phyloP scores from a whole-genome alignment of 2,329 filamentous ascomycete species.

The Bertia moriformis region DNA sequence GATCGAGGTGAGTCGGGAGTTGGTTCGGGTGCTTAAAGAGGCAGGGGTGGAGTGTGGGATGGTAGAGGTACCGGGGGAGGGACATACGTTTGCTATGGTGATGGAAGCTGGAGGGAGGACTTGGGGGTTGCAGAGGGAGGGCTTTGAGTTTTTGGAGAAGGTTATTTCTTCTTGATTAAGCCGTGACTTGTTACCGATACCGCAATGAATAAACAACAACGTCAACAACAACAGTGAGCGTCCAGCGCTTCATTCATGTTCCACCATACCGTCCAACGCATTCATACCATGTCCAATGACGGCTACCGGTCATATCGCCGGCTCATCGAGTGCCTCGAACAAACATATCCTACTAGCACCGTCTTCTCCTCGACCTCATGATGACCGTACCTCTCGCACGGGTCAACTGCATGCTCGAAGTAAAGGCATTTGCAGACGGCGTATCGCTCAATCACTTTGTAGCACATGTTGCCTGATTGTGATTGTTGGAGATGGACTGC shows the following conservation, averaged over 20 bases:
- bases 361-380: constrained; percentile 53
- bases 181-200: no score
- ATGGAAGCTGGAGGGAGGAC: constrained; percentile 21
- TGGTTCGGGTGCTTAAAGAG: constrained; percentile 11
- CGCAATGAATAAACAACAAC: no score
- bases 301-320: no score
- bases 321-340: constrained; percentile 27
- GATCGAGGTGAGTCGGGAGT: constrained; percentile 14
- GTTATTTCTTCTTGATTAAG: constrained; percentile 3
- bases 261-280: no score
- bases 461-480: constrained; percentile 38
- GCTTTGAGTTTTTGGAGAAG: constrained; percentile 24
- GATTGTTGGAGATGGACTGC: no score
- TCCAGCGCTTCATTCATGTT: no score
- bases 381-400: constrained; percentile 47
- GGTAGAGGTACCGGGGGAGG: constrained; percentile 21
- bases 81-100: constrained; percentile 24
- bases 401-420: constrained; percentile 53
- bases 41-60: constrained; percentile 17
- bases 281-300: no score
- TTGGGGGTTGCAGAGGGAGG: constrained; percentile 18
- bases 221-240: no score
- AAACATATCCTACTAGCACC: constrained; percentile 57
- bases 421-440: constrained; percentile 58
- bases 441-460: constrained; percentile 56